Evolutionary conservation across 1,284 basidiomycete genomes (phyloP).

Genomic region (Irpex rosettiformis): DNA sequence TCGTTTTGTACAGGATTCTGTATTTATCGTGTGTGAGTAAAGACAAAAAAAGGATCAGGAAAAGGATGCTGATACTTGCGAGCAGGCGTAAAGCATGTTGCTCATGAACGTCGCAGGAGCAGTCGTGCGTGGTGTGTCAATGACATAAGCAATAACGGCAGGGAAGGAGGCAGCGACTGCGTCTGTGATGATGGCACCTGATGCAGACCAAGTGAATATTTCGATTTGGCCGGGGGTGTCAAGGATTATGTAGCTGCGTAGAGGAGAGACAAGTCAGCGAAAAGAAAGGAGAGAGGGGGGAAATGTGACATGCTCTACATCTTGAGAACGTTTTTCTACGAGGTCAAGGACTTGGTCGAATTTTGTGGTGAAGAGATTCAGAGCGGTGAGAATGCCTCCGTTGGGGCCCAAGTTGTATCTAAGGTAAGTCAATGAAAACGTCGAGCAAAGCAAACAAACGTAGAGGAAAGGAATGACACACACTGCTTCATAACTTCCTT

Average conservation of each 20-base stretch:
- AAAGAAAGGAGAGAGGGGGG: too few species aligned
- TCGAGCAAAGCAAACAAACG: slow-evolving; percentile 1
- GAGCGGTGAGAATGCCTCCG: slow-evolving; percentile 94
- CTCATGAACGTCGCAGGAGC: slow-evolving; percentile 99
- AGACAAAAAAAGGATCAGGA: background rate
- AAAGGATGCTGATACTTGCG: slow-evolving; percentile 47
- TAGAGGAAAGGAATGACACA: slow-evolving; percentile 35
- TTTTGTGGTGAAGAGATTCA: slow-evolving; percentile 99
- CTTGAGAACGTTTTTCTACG: slow-evolving; percentile 87
- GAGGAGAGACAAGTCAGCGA: slow-evolving; percentile 2
- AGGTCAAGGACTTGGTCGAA: slow-evolving; percentile 96
- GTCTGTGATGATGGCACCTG: slow-evolving; percentile 97
- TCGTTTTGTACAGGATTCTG: slow-evolving; percentile 98
- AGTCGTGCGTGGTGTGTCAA: slow-evolving; percentile 94
- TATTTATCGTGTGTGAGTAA: slow-evolving; percentile 1
- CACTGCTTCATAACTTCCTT: slow-evolving; percentile 99
- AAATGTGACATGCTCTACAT: slow-evolving; percentile 68
- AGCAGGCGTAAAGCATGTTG: slow-evolving; percentile 99
- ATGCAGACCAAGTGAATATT: slow-evolving; percentile 99
- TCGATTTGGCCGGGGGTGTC: slow-evolving; percentile 99
- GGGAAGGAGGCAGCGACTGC: slow-evolving; percentile 94
- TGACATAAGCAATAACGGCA: slow-evolving; percentile 93
- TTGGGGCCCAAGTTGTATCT: slow-evolving; percentile 99
- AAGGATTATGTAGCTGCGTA: slow-evolving; percentile 89
- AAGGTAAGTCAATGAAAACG: slow-evolving; percentile 12